A percentile compares a stretch with the other conserved stretches of the same genome.
These are phyloP conservation scores for Colletotrichum limetticola DNA, from an alignment of 2,329 filamentous ascomycete species.

Conservation along the genomic window DNA sequence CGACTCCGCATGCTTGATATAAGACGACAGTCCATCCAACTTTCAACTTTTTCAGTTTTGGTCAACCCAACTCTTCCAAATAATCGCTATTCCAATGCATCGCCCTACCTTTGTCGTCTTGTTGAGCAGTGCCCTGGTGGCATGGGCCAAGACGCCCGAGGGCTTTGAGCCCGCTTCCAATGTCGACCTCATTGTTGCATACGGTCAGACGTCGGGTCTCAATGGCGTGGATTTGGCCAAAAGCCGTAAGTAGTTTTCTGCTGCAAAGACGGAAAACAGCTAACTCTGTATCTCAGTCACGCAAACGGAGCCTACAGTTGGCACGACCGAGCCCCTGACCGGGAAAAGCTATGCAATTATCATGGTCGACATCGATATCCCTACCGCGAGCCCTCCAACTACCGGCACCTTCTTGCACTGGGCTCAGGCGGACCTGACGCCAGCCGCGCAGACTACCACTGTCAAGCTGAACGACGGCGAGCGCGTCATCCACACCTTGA, in stretches of 20 bases:
- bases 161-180: conserved; percentile 53
- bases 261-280: neutral
- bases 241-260: conserved; percentile 42
- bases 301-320: conserved; percentile 15
- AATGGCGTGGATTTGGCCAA: conserved; percentile 51
- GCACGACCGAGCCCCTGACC: conserved; percentile 23
- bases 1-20: neutral
- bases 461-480: conserved; percentile 15
- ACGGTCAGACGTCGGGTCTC: conserved; percentile 45
- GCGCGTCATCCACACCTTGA: conserved; percentile 4
- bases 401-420: conserved; percentile 59
- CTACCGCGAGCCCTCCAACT: conserved; percentile 41
- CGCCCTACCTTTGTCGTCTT: conserved; percentile 3
- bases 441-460: neutral
- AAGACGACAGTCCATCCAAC: conserved; percentile 2
- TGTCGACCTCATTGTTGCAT: conserved; percentile 51
- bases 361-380: conserved; percentile 58
- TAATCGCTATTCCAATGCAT: neutral
- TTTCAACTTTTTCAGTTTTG: no score
- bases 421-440: conserved; percentile 51
- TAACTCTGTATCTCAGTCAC: conserved; percentile 4
- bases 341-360: conserved; percentile 50
- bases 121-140: conserved; percentile 29
- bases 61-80: no score
- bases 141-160: conserved; percentile 51